Evolutionary conservation across 1,139 yeast species (phyloP), one percentile per base, ranked within the genome.

Genomic region (Lipomyces yarrowii): DNA sequence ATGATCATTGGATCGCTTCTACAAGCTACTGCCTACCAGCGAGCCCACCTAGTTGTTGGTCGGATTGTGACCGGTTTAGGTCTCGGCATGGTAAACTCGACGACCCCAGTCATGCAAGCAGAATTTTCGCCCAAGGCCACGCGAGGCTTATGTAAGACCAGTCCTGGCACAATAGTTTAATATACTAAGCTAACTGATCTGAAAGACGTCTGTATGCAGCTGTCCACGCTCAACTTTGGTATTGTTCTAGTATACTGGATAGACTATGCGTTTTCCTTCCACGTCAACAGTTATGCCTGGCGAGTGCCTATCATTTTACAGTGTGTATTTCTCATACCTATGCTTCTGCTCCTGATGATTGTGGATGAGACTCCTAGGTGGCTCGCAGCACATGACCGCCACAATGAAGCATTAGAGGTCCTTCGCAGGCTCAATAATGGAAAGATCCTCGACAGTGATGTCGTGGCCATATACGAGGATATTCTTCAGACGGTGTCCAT

Each of bases 51-150:
- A 76, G 86, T 90, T 32, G 67, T 85, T 39, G 97, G 98, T 0
- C 82, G 98, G 71, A 83, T 91, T 57, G 82, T 91, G 56, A 85
- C 93, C 56, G 98, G 98, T 75, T 73, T 92, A 39, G 69, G 69
- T 2, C 92, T 93, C 58, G 98, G 98, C 11, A 83, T 91, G 73
- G 81, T 92, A 64, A 88, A 96, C n/a, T 91, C 97, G 3, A 91
- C 91, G 62, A 94, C 93, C 11, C 98, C 98, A 0, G 90, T 93
- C 59, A 92, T 91, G 77, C 97, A 92, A 78, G 86, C 91, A 6
- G 98, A 92, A 76, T 90, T 92, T 67, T 87, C 96, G 53, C 96
- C 96, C n/a, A 91, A 97, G 0, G 89, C 89, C 69, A 90, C 88
- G 71, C 82, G 98, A 98, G 98, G 1, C 86, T 88, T 73, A 84